Base-by-base conservation (phyloP, 768 basidiomycete species). In the Mycena haematopus region DNA sequence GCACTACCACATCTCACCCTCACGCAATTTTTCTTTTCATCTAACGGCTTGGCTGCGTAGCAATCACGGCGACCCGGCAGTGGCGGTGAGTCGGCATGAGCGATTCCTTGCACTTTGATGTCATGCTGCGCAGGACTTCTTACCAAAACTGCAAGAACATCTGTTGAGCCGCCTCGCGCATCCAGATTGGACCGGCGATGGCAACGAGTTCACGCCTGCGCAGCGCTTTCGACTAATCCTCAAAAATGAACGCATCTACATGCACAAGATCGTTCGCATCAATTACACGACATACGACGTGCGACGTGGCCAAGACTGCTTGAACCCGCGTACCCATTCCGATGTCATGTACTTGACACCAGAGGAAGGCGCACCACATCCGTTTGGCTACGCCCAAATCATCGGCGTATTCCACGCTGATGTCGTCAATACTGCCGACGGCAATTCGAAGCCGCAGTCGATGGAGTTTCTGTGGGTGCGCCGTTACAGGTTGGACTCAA, bases 201-300 rank as follows among this genome's bases (percentile, higher is more conserved):
- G 63, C 7, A 36, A 56, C 25, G 60, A 62, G 33, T 62, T 62
- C 46, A 52, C 50, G 11, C 10, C 33, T 2, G 56, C 4, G 10
- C 10, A 64, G 22, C 52, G 33, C 9, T 27, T 5, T 15, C 17
- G 31, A 8, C 29, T 63, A 1, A 0, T 7, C 0, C 6, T 67
- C 13, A 15, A 7, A 6, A 73, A 72, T 59, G 64, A 50, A 61
- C 58, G 15, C 45, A 58, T 72, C 33, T 76, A 58, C 35, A 25
- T 3, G 14, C 73, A 76, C 60, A 68, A 69, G n/a, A n/a, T n/a
- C n/a, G n/a, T n/a, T n/a, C n/a, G n/a, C n/a, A n/a, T n/a, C n/a
- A n/a, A n/a, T n/a, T 78, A 77, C 61, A 78, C 76, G 0, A 75
- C 46, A 6, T 62, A 62, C 40, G 61, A 62, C 42, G 35, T 62